Evolutionary conservation across 371 early-diverging fungal genomes (phyloP).

Genomic region (Saksenaea oblongispora): DNA sequence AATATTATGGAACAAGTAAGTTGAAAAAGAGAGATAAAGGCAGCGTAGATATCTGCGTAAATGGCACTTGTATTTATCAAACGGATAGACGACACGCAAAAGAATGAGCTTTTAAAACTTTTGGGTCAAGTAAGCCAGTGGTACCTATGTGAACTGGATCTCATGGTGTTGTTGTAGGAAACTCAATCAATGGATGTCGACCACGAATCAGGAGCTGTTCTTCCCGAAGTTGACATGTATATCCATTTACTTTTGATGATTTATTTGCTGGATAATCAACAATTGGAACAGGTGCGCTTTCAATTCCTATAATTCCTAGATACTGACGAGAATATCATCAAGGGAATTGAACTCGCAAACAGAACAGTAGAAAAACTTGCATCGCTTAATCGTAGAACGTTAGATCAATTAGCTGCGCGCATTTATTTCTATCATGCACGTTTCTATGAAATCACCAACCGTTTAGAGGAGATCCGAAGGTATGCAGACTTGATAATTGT

Average conservation of each 20-base stretch:
- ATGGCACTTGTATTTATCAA: not conserved
- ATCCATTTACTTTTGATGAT: conserved; percentile 79
- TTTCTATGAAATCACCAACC: conserved; percentile 77
- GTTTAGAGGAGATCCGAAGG: conserved; percentile 78
- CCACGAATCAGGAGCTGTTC: conserved; percentile 27
- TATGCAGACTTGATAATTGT: conserved; percentile 28
- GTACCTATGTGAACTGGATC: not conserved
- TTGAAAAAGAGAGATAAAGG: not conserved
- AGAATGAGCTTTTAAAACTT: conserved; percentile 31
- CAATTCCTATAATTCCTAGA: not conserved
- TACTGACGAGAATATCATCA: not conserved
- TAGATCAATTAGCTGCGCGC: conserved; percentile 89
- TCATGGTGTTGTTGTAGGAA: conserved; percentile 3
- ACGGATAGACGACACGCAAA: conserved; percentile 31
- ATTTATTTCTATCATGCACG: conserved; percentile 92
- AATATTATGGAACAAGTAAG: conserved; percentile 66
- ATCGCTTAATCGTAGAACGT: conserved; percentile 80
- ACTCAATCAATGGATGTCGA: conserved; percentile 32
- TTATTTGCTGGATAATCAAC: conserved; percentile 79
- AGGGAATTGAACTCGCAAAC: conserved; percentile 52
- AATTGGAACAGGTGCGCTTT: conserved; percentile 62
- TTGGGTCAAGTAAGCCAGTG: conserved; percentile 39
- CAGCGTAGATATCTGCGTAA: not conserved
- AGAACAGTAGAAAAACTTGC: conserved; percentile 63
- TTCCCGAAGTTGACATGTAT: conserved; percentile 91